A percentile compares a stretch with the other conserved stretches of the same genome.
These are phyloP conservation scores for Colletotrichum endophyticum DNA, from an alignment of 2,329 filamentous ascomycete genomes.

Conservation along the genomic window DNA sequence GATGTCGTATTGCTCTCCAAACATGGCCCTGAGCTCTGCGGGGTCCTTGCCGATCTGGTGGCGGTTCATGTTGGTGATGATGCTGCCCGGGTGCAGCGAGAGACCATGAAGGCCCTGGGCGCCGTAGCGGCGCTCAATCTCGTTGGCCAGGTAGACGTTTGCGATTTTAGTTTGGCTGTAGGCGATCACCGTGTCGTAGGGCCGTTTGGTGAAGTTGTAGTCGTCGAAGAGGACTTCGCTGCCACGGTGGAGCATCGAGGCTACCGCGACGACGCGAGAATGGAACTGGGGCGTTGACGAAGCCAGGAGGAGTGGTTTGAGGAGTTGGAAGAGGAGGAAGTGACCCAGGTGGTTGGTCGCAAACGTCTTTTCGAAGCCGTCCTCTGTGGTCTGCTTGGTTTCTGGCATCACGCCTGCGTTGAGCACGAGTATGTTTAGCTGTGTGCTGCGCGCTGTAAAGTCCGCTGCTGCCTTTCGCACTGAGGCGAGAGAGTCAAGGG, in stretches of 20 bases:
- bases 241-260: conserved; percentile 45
- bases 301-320: conserved; percentile 47
- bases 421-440: conserved; percentile 36
- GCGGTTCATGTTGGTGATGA: background rate
- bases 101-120: conserved; percentile 32
- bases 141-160: conserved; percentile 54
- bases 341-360: conserved; percentile 58
- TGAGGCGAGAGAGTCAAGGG: conserved; percentile 18
- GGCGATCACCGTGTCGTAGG: conserved; percentile 36
- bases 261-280: conserved; percentile 51
- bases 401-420: conserved; percentile 38
- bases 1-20: background rate
- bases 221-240: conserved; percentile 38
- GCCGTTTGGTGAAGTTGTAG: background rate
- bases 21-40: background rate
- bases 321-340: conserved; percentile 57
- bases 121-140: conserved; percentile 47
- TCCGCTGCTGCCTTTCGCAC: conserved; percentile 30
- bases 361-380: conserved; percentile 44
- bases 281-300: conserved; percentile 40
- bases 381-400: conserved; percentile 6
- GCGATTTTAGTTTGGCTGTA: conserved; percentile 57
- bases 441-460: conserved; percentile 30
- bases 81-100: background rate
- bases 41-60: background rate